Evolutionary conservation across 1,139 yeast genomes (phyloP).

Genomic region (Diutina mesorugosa): DNA sequence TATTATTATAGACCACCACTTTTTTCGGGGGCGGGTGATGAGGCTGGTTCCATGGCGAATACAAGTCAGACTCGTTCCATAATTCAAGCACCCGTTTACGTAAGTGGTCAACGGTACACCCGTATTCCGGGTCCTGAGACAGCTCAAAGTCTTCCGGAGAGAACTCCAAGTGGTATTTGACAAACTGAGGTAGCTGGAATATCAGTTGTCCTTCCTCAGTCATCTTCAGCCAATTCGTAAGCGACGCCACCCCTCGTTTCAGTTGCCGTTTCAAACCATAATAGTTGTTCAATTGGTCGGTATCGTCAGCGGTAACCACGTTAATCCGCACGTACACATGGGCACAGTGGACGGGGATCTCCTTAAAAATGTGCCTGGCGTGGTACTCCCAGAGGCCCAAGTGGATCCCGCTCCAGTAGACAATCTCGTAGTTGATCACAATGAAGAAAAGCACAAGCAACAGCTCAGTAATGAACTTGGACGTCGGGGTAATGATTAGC

Average conservation of each 20-base stretch:
- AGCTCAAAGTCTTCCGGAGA: conserved; percentile 63
- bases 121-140: conserved; percentile 38
- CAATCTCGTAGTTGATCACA: conserved; percentile 27
- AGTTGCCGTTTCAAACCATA: conserved; percentile 16
- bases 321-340: conserved; percentile 49
- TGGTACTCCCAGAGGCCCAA: conserved; percentile 44
- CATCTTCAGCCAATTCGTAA: conserved; percentile 9
- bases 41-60: conserved; percentile 12
- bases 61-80: conserved; percentile 39
- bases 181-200: conserved; percentile 20
- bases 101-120: conserved; percentile 53
- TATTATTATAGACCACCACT: not conserved
- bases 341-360: conserved; percentile 69
- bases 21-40: conserved; percentile 6
- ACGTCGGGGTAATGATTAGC: conserved; percentile 16
- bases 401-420: conserved; percentile 37
- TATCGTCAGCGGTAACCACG: conserved; percentile 7
- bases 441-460: conserved; percentile 21
- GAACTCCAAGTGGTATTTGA: conserved; percentile 61
- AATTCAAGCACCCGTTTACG: conserved; percentile 39
- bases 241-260: conserved; percentile 8
- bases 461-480: conserved; percentile 28
- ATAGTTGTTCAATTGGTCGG: conserved; percentile 13
- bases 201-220: conserved; percentile 11
- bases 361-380: conserved; percentile 53